Percentiles rank a stretch among this genome's conserved stretches.
Conservation (phyloP, 768 basidiomycete species). For the Pisolithus marmoratus region DNA sequence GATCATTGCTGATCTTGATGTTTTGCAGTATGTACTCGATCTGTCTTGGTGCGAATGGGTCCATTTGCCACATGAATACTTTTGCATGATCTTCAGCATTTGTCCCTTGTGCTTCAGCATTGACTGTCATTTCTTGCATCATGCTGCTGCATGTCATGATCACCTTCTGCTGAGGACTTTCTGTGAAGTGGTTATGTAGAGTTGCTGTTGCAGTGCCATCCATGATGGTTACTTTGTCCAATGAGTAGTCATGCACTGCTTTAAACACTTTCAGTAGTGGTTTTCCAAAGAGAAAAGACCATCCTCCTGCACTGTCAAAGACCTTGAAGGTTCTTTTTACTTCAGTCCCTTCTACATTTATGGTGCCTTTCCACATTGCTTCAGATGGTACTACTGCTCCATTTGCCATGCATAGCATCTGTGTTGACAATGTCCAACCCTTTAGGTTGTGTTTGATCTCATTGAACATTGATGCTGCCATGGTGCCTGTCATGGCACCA, state of each 20-base stretch:
- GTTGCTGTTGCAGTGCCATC: background rate
- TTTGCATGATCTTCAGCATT: slow-evolving; percentile 20
- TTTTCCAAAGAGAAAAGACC: slow-evolving; percentile 26
- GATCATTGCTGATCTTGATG: too few relatives aligned
- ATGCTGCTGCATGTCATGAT: background rate
- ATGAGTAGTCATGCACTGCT: slow-evolving; percentile 21
- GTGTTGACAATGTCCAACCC: background rate
- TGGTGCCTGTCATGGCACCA: background rate
- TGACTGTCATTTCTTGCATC: background rate
- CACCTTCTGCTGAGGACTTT: background rate
- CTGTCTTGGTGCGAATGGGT: too few relatives aligned
- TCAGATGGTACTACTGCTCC: slow-evolving; percentile 9
- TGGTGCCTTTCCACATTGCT: slow-evolving; percentile 5
- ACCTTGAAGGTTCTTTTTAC: background rate
- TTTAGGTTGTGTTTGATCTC: background rate
- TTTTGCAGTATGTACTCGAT: too few relatives aligned
- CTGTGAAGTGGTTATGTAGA: background rate
- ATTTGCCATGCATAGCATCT: slow-evolving; percentile 28
- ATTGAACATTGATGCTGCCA: background rate
- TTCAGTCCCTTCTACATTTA: background rate
- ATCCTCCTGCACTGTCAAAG: slow-evolving; percentile 19
- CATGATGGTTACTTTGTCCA: slow-evolving; percentile 3
- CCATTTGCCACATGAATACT: slow-evolving; percentile 38
- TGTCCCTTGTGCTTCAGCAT: too few relatives aligned
- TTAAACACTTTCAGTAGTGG: slow-evolving; percentile 16